A percentile compares a stretch with the other conserved stretches of the same genome.
phyloP scores from a whole-genome alignment of 495 filamentous ascomycete species.

The Bacidia rubella region DNA sequence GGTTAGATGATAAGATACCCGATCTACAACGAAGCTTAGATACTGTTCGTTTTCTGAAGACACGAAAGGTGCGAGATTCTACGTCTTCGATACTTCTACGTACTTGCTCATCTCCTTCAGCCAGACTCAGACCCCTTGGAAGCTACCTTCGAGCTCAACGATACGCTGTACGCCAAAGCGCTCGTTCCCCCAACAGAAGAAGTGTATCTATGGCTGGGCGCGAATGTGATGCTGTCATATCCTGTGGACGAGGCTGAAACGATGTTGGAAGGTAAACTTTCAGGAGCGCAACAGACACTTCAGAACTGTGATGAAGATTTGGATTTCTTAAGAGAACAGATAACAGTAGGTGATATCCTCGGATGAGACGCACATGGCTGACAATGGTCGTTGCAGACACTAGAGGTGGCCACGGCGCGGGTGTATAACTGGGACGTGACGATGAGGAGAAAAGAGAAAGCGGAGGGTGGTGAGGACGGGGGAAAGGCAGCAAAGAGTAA shows the following conservation, averaged over 20 bases:
- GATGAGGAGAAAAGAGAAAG: constrained; percentile 82
- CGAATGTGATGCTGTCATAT: constrained; percentile 96
- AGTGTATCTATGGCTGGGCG: constrained; percentile 93
- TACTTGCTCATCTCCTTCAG: constrained; percentile 9
- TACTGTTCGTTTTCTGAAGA: constrained; percentile 71
- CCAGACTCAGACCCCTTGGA: constrained; percentile 53
- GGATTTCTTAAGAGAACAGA: constrained; percentile 92
- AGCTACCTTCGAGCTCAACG: constrained; percentile 90
- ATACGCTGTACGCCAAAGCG: constrained; percentile 87
- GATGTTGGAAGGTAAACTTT: constrained; percentile 64
- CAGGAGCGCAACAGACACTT: constrained; percentile 64
- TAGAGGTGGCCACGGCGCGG: constrained; percentile 89
- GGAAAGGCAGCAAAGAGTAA: neutral
- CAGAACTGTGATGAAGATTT: constrained; percentile 87
- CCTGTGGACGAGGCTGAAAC: constrained; percentile 73
- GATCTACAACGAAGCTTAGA: constrained; percentile 98
- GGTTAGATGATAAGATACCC: constrained; percentile 86
- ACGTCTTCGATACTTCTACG: neutral
- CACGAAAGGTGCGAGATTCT: constrained; percentile 38
- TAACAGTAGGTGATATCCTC: constrained; percentile 51
- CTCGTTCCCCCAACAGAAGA: constrained; percentile 70
- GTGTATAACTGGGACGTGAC: constrained; percentile 99
- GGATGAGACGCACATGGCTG: neutral
- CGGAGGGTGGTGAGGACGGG: constrained; percentile 37
- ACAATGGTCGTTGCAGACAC: constrained; percentile 48